Conservation (phyloP, 257 asterid species). For the Przewalskia tangutica region DNA sequence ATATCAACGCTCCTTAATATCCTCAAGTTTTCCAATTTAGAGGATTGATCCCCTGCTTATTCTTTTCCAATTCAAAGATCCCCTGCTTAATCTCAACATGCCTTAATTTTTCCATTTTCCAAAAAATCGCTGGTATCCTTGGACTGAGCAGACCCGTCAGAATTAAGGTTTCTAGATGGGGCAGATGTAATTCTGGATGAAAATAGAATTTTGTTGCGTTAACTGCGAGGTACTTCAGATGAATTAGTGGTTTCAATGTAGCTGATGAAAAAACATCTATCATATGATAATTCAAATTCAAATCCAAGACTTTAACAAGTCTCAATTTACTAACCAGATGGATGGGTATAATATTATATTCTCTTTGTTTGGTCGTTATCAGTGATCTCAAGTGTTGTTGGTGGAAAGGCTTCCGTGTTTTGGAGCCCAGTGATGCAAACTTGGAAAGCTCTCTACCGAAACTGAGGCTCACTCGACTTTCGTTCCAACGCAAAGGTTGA, state of each 20-base stretch:
- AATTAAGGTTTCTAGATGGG: neutral
- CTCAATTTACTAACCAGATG: neutral
- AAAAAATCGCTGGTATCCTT: neutral
- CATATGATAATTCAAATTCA: neutral
- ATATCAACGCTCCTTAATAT: neutral
- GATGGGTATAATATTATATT: neutral
- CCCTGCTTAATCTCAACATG: neutral
- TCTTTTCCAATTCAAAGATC: neutral
- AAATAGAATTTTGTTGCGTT: rapidly evolving
- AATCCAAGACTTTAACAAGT: neutral
- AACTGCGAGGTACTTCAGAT: neutral
- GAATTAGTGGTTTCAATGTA: neutral
- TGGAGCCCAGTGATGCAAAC: neutral
- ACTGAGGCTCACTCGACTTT: neutral
- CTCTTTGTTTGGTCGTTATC: neutral
- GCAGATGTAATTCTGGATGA: neutral
- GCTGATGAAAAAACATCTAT: neutral
- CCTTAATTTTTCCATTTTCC: neutral
- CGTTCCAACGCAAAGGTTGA: neutral
- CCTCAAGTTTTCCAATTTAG: neutral
- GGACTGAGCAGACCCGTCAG: neutral
- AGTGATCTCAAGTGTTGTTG: neutral
- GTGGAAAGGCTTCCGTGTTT: neutral
- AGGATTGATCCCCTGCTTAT: neutral
- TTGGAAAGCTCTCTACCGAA: neutral